Base-by-base conservation (phyloP, 768 basidiomycete genomes). In the Mycena sanguinolenta region DNA sequence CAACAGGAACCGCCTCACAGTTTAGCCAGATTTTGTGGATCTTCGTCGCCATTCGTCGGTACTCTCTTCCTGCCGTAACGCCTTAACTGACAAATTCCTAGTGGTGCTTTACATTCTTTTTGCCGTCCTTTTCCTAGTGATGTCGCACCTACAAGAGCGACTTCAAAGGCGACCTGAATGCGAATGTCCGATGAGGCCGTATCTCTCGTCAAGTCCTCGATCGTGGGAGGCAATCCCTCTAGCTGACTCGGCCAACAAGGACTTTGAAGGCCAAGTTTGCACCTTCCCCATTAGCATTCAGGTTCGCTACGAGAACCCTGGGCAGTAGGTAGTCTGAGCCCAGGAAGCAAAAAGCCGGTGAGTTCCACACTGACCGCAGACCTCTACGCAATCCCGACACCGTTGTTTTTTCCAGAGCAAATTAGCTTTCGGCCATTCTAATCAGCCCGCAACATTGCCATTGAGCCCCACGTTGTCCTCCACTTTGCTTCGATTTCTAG, bases 31-130 rank as follows among this genome's bases (percentile, higher is more conserved):
- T 73, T 53, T 63, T 73, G 49, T 61, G 67, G 49, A 67, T 73
- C 14, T 67, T 73, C 25, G 58, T 36, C 30, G 64, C 65, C 54
- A 70, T 73, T 7, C 34, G 72, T 73, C 16, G 12, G 71, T 54
- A 12, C 8, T 17, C 42, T 28, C 19, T 1, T 54, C 25, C 1
- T 4, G 17, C 38, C 19, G 5, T 36, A n/a, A 1, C 5, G 9
- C 44, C 23, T 52, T 8, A 21, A 9, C 54, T 57, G 25, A 61
- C 28, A 16, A n/a, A 50, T 36, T 25, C 44, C 19, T 38, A 73
- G 72, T 73, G 68, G 61, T 73, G 21, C 72, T 73, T 32, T 73
- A 73, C 68, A 70, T 73, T 54, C 64, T 73, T 46, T 73, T 73
- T 21, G 68, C 49, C 21, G 30, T 73, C 23, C 65, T 73, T 13